These are phyloP conservation scores for Plantago major DNA, from an alignment of 257 asterid genomes.

Conservation along the genomic window DNA sequence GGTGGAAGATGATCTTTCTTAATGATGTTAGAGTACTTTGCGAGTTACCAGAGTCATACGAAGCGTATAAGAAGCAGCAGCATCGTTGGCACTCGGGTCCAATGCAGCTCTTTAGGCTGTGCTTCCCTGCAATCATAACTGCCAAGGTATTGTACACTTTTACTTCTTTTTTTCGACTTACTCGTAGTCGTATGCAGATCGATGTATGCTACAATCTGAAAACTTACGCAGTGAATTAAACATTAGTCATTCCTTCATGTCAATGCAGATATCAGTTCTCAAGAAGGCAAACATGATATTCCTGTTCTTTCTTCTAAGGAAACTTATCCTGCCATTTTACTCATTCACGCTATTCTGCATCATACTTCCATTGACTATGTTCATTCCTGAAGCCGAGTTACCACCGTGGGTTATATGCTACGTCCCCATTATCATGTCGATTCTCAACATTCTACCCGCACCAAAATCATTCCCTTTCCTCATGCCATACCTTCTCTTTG, in stretches of 20 bases:
- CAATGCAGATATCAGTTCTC: constrained; percentile 31
- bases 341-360: constrained; percentile 47
- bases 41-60: constrained; percentile 44
- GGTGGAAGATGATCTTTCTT: constrained; percentile 39
- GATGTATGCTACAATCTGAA: not conserved
- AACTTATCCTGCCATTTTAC: constrained; percentile 46
- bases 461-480: constrained; percentile 45
- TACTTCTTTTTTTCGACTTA: not conserved
- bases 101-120: constrained; percentile 42
- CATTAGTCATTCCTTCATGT: not conserved
- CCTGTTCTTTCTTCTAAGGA: constrained; percentile 42
- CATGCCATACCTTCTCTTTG: constrained; percentile 42
- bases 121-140: constrained; percentile 32
- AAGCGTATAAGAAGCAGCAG: constrained; percentile 47
- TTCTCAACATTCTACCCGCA: constrained; percentile 37
- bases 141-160: constrained; percentile 26
- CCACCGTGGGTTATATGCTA: constrained; percentile 44
- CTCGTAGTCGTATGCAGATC: not conserved
- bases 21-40: constrained; percentile 45
- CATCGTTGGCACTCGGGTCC: constrained; percentile 56
- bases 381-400: constrained; percentile 43
- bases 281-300: constrained; percentile 45
- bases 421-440: constrained; percentile 38
- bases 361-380: constrained; percentile 44
- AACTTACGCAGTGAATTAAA: too few species aligned